Evolutionary conservation across 495 filamentous ascomycete genomes (phyloP).

Genomic region (Glonium stellatum): DNA sequence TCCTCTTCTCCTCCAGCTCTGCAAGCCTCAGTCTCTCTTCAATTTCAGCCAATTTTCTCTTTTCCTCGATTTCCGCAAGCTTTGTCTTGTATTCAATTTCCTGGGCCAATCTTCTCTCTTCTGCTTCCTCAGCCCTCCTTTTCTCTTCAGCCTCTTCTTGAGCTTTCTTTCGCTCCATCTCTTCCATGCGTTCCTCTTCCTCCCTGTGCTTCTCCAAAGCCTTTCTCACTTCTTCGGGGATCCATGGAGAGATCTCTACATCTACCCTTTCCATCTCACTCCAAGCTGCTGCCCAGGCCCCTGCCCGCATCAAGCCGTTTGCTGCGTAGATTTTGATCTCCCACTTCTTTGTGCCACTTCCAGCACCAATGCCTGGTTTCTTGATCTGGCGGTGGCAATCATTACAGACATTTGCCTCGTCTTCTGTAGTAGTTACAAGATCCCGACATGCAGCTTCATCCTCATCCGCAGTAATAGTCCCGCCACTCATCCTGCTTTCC

Average conservation of each 20-base stretch:
- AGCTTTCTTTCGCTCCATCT: conserved; percentile 23
- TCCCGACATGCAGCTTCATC: conserved; percentile 26
- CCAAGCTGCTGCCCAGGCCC: conserved; percentile 92
- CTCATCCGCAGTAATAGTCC: conserved; percentile 21
- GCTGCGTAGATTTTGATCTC: conserved; percentile 84
- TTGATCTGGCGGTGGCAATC: conserved; percentile 31
- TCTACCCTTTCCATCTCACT: conserved; percentile 96
- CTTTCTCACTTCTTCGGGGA: conserved; percentile 46
- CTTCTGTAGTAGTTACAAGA: conserved; percentile 14
- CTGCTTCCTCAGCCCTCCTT: conserved; percentile 15
- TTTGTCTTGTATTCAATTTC: background rate
- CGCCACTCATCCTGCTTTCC: conserved; percentile 38
- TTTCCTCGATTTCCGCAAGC: background rate
- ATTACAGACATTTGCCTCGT: conserved; percentile 24
- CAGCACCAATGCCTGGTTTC: conserved; percentile 19
- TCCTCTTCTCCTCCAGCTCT: background rate
- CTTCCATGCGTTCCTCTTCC: conserved; percentile 35
- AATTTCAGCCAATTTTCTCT: background rate
- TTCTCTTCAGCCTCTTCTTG: conserved; percentile 2
- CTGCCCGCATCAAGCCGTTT: conserved; percentile 86
- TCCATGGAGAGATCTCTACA: conserved; percentile 75
- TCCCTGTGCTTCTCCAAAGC: conserved; percentile 36
- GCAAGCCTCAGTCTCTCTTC: background rate
- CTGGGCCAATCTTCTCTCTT: background rate
- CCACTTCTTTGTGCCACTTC: conserved; percentile 51